Evolutionary conservation across 2,329 filamentous ascomycete genomes (phyloP), one percentile per base, ranked within the genome.

Genomic region (Incumbomyces delicatus): DNA sequence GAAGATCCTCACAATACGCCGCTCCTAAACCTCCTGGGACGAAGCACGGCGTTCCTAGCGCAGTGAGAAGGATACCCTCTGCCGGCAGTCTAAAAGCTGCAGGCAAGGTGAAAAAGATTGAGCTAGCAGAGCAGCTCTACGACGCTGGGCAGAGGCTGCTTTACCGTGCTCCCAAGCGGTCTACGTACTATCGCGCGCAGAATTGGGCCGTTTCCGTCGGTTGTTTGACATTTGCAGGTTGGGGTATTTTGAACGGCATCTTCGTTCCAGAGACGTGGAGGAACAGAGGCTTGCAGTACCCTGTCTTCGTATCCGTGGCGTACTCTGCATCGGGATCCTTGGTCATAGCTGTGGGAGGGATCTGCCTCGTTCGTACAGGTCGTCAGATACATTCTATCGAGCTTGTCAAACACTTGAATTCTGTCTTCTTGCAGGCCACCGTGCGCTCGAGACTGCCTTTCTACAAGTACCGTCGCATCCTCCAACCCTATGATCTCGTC

Each of bases 371-470:
- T 6, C 40, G 40, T n/a, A 17, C 16, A 10, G 13, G 20, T 8
- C 27, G 40, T 13, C 40, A 42, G 13, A 42, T 42, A 10, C 40
- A 20, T 30, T 30, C 29, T n/a, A 33, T 42, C 40, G n/a, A 32
- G 29, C 40, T 42, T 14, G 17, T 42, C 27, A 42, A 42, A 30
- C 13, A 20, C 7, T 10, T 42, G 6, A 30, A 42, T 16, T 10
- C 14, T 32, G 40, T 42, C 29, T 42, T 42, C 30, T 16, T 42
- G 20, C 17, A 42, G 27, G 40, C 32, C 40, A 42, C 40, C 18
- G 17, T 30, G 8, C 22, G 20, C 12, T 29, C 20, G 6, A n/a
- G 40, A 18, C 17, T 42, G 31, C 40, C 40, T 17, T 42, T 42
- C 29, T 30, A n/a, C n/a, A 42, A 33, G 12, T 16, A 20, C 8